These are phyloP conservation scores for Venturia carpophila DNA, from an alignment of 2,329 filamentous ascomycete genomes.

Conservation along the genomic window DNA sequence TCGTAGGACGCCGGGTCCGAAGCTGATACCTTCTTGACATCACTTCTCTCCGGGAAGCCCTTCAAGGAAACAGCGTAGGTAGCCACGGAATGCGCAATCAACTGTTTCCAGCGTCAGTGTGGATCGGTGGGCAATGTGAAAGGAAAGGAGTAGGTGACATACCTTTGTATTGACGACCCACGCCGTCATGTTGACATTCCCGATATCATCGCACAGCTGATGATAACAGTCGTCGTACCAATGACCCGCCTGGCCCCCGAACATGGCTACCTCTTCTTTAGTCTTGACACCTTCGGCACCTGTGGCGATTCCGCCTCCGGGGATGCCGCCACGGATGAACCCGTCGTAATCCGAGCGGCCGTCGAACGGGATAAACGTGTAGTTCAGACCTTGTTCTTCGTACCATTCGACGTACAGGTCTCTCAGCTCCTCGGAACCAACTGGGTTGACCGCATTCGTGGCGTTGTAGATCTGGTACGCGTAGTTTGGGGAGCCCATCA, in stretches of 20 bases:
- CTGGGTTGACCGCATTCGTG: slow-evolving; percentile 28
- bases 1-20: slow-evolving; percentile 21
- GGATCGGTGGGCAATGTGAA: too few species aligned
- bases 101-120: too few species aligned
- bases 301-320: slow-evolving; percentile 31
- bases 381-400: slow-evolving; percentile 25
- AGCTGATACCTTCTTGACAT: not conserved
- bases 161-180: slow-evolving; percentile 34
- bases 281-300: slow-evolving; percentile 35
- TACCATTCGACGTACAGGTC: slow-evolving; percentile 31
- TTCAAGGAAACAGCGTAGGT: slow-evolving; percentile 29
- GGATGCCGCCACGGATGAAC: slow-evolving; percentile 32
- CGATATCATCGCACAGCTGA: slow-evolving; percentile 30
- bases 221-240: slow-evolving; percentile 36
- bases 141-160: too few species aligned
- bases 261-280: slow-evolving; percentile 28
- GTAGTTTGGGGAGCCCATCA: slow-evolving; percentile 34
- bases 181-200: slow-evolving; percentile 30
- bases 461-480: slow-evolving; percentile 31
- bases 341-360: slow-evolving; percentile 34
- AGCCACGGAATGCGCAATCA: slow-evolving; percentile 32
- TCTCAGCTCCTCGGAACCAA: slow-evolving; percentile 29
- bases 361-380: slow-evolving; percentile 29
- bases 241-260: slow-evolving; percentile 30
- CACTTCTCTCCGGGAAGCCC: slow-evolving; percentile 25